Evolutionary conservation across 106 monocot species (phyloP).

Genomic region (Dioscorea dumetorum): DNA sequence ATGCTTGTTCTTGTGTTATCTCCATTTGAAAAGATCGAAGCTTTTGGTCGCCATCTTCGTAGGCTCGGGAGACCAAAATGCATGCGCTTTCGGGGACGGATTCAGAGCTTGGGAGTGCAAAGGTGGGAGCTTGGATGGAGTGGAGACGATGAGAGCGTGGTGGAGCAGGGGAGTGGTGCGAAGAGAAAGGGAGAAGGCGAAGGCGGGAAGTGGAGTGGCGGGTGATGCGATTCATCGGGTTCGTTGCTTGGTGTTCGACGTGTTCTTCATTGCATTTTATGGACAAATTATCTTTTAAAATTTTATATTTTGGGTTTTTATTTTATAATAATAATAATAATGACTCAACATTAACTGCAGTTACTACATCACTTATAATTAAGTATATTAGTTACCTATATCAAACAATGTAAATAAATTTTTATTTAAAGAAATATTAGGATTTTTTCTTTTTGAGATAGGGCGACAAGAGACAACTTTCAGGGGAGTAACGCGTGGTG

Average conservation of each 20-base stretch:
- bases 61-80: constrained; percentile 24
- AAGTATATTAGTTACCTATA: too few relatives aligned
- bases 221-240: neutral
- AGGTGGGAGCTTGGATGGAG: neutral
- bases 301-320: too few relatives aligned
- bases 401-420: too few relatives aligned
- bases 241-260: too few relatives aligned
- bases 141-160: neutral
- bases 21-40: constrained; percentile 33
- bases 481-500: too few relatives aligned
- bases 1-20: constrained; percentile 49
- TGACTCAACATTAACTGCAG: too few relatives aligned
- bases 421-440: too few relatives aligned
- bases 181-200: neutral
- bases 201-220: neutral
- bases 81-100: neutral
- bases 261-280: neutral
- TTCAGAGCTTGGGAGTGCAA: neutral
- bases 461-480: too few relatives aligned
- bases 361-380: too few relatives aligned
- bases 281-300: neutral
- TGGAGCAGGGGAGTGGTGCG: neutral
- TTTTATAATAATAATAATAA: too few relatives aligned
- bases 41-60: constrained; percentile 39
- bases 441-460: too few relatives aligned